A percentile compares a stretch with the other conserved stretches of the same genome.
Evolutionary conservation across 805 yeast genomes (phyloP).

Genomic region (Helenozyma baotianmanensis): DNA sequence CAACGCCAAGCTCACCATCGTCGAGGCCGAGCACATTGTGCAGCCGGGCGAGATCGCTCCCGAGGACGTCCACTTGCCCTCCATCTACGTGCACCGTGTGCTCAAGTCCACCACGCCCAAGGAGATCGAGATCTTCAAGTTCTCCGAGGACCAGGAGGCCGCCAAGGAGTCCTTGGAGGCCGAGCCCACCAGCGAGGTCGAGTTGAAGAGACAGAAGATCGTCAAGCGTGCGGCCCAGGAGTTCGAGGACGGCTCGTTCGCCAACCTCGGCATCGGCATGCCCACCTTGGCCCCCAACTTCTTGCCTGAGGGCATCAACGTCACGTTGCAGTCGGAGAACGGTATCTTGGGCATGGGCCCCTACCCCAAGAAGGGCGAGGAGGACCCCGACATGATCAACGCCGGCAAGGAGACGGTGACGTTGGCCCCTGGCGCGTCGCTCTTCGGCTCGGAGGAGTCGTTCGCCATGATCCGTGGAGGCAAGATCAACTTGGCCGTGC

Average conservation of each 20-base stretch:
- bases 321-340: constrained; percentile 45
- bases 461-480: constrained; percentile 49
- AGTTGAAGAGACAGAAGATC: constrained; percentile 27
- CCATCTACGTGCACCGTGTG: constrained; percentile 38
- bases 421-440: constrained; percentile 40
- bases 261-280: constrained; percentile 48
- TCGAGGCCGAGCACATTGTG: constrained; percentile 49
- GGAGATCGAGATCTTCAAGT: constrained; percentile 37
- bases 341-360: constrained; percentile 49
- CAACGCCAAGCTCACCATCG: constrained; percentile 43
- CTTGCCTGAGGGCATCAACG: constrained; percentile 30
- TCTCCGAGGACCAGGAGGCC: constrained; percentile 10
- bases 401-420: constrained; percentile 53
- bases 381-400: constrained; percentile 45
- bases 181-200: constrained; percentile 10
- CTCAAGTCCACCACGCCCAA: constrained; percentile 40
- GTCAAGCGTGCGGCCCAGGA: constrained; percentile 44
- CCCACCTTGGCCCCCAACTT: constrained; percentile 45
- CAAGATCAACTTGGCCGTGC: constrained; percentile 37
- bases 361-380: constrained; percentile 39
- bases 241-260: constrained; percentile 39
- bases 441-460: constrained; percentile 48
- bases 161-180: constrained; percentile 3
- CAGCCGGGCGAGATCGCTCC: constrained; percentile 42
- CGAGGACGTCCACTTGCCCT: constrained; percentile 44